These are phyloP conservation scores for Apophysomyces trapeziformis DNA, from an alignment of 371 early-diverging fungal species.

Conservation along the genomic window DNA sequence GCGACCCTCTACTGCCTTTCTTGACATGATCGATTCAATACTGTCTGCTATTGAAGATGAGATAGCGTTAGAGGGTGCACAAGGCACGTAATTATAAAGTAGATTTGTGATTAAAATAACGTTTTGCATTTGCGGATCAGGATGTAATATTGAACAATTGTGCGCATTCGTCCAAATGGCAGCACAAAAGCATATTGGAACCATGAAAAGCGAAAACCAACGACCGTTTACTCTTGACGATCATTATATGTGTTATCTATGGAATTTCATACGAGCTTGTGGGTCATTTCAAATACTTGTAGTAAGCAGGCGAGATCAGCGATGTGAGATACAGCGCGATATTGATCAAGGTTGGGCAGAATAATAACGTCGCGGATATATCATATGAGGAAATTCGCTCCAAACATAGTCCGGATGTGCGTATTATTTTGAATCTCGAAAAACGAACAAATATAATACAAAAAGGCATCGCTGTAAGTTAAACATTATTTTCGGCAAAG, in stretches of 20 bases:
- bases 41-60: not conserved
- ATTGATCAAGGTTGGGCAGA: not conserved
- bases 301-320: not conserved
- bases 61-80: conserved; percentile 1
- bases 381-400: not conserved
- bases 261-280: not conserved
- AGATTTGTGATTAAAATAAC: not conserved
- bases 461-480: not conserved
- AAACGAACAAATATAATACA: not conserved
- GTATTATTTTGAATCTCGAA: not conserved
- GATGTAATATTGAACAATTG: not conserved
- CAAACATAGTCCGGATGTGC: not conserved
- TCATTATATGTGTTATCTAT: not conserved
- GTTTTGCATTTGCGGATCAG: not conserved
- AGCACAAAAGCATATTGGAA: not conserved
- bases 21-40: not conserved
- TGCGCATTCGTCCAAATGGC: not conserved
- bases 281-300: not conserved
- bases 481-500: not conserved
- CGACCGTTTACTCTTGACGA: not conserved
- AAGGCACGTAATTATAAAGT: not conserved
- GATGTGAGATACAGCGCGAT: not conserved
- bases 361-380: not conserved
- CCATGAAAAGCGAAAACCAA: not conserved
- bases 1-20: not conserved